Conservation (phyloP, 2,329 filamentous ascomycete species). For the Conoideocrella luteorostrata region DNA sequence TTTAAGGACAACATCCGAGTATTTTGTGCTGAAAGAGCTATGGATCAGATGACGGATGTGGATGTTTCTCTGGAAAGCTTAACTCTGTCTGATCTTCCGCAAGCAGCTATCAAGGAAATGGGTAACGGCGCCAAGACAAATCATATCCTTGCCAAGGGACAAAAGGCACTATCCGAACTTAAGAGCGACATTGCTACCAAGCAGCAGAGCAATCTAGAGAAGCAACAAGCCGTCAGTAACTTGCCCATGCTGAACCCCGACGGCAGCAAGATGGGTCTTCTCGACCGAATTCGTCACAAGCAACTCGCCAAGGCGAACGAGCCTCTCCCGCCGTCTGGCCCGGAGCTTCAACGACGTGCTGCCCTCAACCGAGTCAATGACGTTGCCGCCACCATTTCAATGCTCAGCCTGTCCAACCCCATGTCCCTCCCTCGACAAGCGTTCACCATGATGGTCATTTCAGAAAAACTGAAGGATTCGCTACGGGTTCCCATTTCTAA, state of each 20-base stretch:
- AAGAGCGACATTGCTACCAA: slow-evolving; percentile 53
- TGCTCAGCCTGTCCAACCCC: slow-evolving; percentile 52
- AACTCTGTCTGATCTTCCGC: slow-evolving; percentile 44
- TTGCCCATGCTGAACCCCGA: slow-evolving; percentile 32
- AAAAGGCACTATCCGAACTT: slow-evolving; percentile 62
- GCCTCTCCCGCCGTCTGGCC: slow-evolving; percentile 47
- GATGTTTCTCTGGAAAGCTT: slow-evolving; percentile 43
- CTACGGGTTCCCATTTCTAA: slow-evolving; percentile 47
- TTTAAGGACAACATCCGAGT: slow-evolving; percentile 47
- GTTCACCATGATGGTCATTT: slow-evolving; percentile 57
- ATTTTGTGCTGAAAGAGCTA: slow-evolving; percentile 34
- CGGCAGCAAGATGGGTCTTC: slow-evolving; percentile 55
- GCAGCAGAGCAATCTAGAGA: slow-evolving; percentile 39
- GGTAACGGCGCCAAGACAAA: slow-evolving; percentile 36
- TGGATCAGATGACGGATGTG: slow-evolving; percentile 23
- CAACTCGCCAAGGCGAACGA: slow-evolving; percentile 53
- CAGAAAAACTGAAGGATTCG: slow-evolving; percentile 63
- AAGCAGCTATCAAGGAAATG: slow-evolving; percentile 28
- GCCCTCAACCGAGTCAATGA: slow-evolving; percentile 64
- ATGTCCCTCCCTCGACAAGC: slow-evolving; percentile 49
- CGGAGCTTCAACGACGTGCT: slow-evolving; percentile 53
- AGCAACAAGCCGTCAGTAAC: slow-evolving; percentile 22
- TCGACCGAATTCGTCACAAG: slow-evolving; percentile 72
- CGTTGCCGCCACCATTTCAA: slow-evolving; percentile 59
- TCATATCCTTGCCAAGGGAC: slow-evolving; percentile 57